Evolutionary conservation across 2,329 filamentous ascomycete genomes (phyloP).

Genomic region (Rhinocladiella mackenziei): DNA sequence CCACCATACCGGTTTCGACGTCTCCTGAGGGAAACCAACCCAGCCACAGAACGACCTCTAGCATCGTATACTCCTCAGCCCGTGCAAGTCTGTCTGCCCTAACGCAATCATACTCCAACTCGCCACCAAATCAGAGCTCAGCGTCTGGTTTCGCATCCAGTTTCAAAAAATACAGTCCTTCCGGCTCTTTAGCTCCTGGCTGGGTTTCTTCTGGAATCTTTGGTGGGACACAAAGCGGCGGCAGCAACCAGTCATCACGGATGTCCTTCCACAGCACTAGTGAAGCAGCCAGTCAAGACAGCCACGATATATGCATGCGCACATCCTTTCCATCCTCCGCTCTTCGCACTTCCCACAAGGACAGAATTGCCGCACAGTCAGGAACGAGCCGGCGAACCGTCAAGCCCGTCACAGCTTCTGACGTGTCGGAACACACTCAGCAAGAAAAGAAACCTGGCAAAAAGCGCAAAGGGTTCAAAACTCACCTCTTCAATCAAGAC

Average conservation of each 20-base stretch:
- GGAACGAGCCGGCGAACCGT: slow-evolving; percentile 24
- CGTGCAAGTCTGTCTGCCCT: slow-evolving; percentile 28
- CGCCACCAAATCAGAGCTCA: slow-evolving; percentile 26
- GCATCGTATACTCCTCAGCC: slow-evolving; percentile 18
- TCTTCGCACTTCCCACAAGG: slow-evolving; percentile 10
- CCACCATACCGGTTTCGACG: slow-evolving; percentile 24
- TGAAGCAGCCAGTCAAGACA: slow-evolving; percentile 21
- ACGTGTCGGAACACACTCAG: slow-evolving; percentile 26
- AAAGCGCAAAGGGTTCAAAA: slow-evolving; percentile 41
- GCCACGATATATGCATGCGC: slow-evolving; percentile 13
- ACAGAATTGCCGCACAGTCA: slow-evolving; percentile 15
- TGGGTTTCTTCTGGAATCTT: slow-evolving; percentile 23
- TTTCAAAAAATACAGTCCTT: slow-evolving; percentile 27
- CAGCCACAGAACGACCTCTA: slow-evolving; percentile 16
- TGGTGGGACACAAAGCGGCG: slow-evolving; percentile 15
- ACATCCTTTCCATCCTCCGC: slow-evolving; percentile 13
- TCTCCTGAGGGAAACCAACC: slow-evolving; percentile 28
- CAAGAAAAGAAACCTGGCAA: slow-evolving; percentile 24
- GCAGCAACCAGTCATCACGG: slow-evolving; percentile 10
- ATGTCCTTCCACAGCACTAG: slow-evolving; percentile 17
- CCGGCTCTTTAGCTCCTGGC: slow-evolving; percentile 20
- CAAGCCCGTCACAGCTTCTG: slow-evolving; percentile 37
- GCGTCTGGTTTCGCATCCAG: slow-evolving; percentile 15
- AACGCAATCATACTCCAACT: slow-evolving; percentile 28
- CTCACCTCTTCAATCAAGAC: slow-evolving; percentile 54